A percentile compares a stretch with the other conserved stretches of the same genome.
phyloP scores from a whole-genome alignment of 2,329 filamentous ascomycete genomes.

The Pyrenophora seminiperda region DNA sequence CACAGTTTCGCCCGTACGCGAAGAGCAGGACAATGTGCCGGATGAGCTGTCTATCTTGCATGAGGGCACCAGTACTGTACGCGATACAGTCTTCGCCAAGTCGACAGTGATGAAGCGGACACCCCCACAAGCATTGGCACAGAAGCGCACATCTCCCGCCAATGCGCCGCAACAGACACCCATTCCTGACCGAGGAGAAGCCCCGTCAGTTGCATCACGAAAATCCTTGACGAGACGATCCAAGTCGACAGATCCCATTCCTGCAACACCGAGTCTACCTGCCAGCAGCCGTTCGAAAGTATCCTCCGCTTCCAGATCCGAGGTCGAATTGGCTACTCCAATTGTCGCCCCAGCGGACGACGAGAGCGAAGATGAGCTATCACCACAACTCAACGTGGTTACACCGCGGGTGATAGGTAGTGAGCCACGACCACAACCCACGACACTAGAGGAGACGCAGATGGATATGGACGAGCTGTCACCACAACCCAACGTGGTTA shows the following conservation, averaged over 20 bases:
- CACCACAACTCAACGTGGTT: constrained; percentile 18
- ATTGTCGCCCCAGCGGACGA: constrained; percentile 20
- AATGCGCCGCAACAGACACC: constrained; percentile 15
- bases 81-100: constrained; percentile 14
- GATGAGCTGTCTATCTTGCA: constrained; percentile 39
- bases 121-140: constrained; percentile 15
- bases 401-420: constrained; percentile 7
- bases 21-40: constrained; percentile 32
- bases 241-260: constrained; percentile 29
- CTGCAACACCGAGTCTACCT: constrained; percentile 32
- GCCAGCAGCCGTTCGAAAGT: constrained; percentile 17
- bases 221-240: constrained; percentile 20
- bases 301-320: constrained; percentile 19
- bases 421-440: constrained; percentile 3
- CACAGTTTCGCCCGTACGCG: constrained; percentile 30
- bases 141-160: constrained; percentile 9
- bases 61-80: constrained; percentile 22
- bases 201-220: constrained; percentile 18
- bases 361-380: constrained; percentile 39
- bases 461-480: constrained; percentile 35
- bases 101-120: constrained; percentile 18
- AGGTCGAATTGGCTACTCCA: constrained; percentile 21
- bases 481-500: constrained; percentile 13
- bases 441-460: constrained; percentile 17
- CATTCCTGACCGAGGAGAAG: constrained; percentile 5